Evolutionary conservation across 2,329 filamentous ascomycete species (phyloP), one percentile per base, ranked within the genome.

Genomic region (Geosmithia putterillii): DNA sequence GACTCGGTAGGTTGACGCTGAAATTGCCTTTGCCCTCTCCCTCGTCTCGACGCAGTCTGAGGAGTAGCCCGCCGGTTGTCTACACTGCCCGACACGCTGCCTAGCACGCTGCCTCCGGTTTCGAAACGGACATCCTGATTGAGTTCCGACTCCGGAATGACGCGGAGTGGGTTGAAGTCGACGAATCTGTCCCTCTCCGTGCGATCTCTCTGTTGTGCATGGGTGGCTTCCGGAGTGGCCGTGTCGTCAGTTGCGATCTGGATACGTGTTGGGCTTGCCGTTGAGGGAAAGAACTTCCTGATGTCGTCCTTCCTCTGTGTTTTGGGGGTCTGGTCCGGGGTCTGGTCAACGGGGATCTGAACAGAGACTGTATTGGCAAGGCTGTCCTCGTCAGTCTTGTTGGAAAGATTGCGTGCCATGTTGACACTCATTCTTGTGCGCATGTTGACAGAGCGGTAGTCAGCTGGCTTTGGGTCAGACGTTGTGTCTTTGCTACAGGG

Each of bases 401-500:
- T 49, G 46, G 60, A 62, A 8, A 53, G 50, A 25, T 48, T 60
- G 5, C 56, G 55, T 20, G 48, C 51, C 49, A 65, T 57, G 41
- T 63, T 56, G 22, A 65, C 58, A 18, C 35, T 38, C 9, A 38
- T 18, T n/a, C 35, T 38, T 18, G 35, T 38, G 10, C 35, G 35
- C 19, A 38, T 18, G 35, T 38, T n/a, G n/a, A n/a, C 28, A 12
- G 28, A 32, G 10, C 35, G 35, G 15, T 20, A 38, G 19, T 5
- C 19, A 7, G 38, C 8, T 22, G 19, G 19, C 19, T 22, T 22
- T 8, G 19, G 6, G 10, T 40, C 38, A 8, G 20, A 7, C 5
- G 19, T 9, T 3, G 28, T 12, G 28, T 32, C 10, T 32, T 12
- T 32, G 5, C 28, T 32, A 14, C 28, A 12, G 10, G 28, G 28